Conservation (phyloP, 2,329 filamentous ascomycete species). For the Claviceps quebecensis region DNA sequence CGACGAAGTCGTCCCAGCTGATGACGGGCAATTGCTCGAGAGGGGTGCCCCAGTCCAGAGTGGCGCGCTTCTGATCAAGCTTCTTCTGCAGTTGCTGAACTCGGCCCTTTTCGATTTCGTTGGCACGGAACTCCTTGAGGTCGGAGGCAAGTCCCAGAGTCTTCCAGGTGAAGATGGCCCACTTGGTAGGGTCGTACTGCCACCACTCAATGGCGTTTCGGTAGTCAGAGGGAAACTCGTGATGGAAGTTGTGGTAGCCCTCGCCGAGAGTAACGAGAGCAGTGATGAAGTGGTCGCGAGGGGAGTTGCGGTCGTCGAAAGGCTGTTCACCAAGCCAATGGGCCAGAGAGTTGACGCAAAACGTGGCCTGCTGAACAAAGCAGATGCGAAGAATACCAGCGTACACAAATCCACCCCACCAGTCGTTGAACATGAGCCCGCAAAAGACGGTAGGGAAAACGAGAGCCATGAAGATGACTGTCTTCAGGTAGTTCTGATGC, state of each 20-base stretch:
- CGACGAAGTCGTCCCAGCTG: constrained; percentile 75
- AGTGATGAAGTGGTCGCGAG: constrained; percentile 76
- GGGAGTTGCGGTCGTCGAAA: constrained; percentile 85
- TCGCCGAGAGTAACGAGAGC: constrained; percentile 75
- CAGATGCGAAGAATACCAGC: constrained; percentile 75
- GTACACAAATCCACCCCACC: constrained; percentile 70
- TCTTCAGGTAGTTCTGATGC: constrained; percentile 75
- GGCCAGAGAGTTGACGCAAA: constrained; percentile 83
- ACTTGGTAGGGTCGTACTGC: constrained; percentile 87
- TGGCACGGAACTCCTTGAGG: constrained; percentile 79
- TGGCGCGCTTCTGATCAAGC: constrained; percentile 72
- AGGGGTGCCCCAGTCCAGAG: constrained; percentile 74
- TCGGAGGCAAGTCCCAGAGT: constrained; percentile 71
- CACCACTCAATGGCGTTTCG: constrained; percentile 84
- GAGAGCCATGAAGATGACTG: constrained; percentile 63
- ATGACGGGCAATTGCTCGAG: constrained; percentile 76
- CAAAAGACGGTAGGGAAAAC: constrained; percentile 62
- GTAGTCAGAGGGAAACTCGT: constrained; percentile 89
- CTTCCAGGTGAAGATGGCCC: constrained; percentile 77
- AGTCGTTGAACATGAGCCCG: constrained; percentile 70
- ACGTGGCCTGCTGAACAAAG: constrained; percentile 83
- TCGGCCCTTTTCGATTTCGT: constrained; percentile 86
- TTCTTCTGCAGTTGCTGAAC: constrained; percentile 87
- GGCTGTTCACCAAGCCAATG: constrained; percentile 89
- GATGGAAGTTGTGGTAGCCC: constrained; percentile 92